A percentile compares a stretch with the other conserved stretches of the same genome.
Conservation (phyloP, 345 rosid genomes). For the Citropsis articulata region DNA sequence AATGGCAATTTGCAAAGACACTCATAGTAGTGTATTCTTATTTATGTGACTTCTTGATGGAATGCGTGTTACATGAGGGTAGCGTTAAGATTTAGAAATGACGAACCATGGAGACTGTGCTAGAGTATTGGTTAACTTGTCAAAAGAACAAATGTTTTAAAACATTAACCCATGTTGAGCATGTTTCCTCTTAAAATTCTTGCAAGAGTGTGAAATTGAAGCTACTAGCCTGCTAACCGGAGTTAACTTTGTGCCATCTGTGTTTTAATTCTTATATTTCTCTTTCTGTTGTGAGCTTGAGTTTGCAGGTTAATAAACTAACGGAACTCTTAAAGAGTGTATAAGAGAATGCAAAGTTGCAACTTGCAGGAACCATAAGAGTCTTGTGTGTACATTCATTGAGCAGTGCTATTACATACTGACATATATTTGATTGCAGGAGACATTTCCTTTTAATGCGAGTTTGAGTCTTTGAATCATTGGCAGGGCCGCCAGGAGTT, state of each 20-base stretch:
- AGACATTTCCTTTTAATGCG: conserved; percentile 44
- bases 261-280: neutral
- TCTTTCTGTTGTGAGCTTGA: neutral
- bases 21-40: neutral
- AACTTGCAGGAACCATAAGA: neutral
- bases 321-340: neutral
- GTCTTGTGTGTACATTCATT: neutral
- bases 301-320: neutral
- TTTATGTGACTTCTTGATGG: neutral
- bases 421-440: conserved; percentile 61
- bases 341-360: neutral
- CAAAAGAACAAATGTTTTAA: neutral
- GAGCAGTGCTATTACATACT: conserved; percentile 21
- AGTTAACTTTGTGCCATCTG: neutral
- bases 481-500: conserved; percentile 59
- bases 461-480: conserved; percentile 71
- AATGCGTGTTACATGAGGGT: neutral
- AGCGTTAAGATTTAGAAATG: neutral
- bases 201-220: neutral
- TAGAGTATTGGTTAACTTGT: neutral
- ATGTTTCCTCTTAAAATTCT: neutral
- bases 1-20: too few relatives aligned
- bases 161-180: neutral
- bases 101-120: neutral
- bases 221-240: neutral